Base-by-base conservation (phyloP, 768 basidiomycete genomes). In the Mrakia frigida region DNA sequence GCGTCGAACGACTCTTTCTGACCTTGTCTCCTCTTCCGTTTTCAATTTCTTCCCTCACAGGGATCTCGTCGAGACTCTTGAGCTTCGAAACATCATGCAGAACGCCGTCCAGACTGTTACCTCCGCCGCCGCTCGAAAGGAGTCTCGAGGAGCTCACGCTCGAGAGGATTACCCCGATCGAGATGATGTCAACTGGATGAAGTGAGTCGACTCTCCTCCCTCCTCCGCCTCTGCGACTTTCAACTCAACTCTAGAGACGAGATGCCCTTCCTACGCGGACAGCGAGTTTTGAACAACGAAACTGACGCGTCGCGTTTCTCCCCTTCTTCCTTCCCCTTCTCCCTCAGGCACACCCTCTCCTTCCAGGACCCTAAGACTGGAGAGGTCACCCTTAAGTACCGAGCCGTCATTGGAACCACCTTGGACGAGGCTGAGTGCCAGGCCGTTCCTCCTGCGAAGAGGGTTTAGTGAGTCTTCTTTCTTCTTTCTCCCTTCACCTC, bases 81-180 rank as follows among this genome's bases (percentile, higher is more conserved):
- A 99, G 84, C 90, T 98, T 56, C 91, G 95, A 83, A 99, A 98
- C 85, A 86, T 97, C 79, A 88, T 97, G 81, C 94, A 96, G 83
- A 92, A 91, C 82, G 97, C 97, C 77, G 88, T 94, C 77, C 96
- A 98, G 85, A 98, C 97, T 74, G 94, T 98, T 82, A 90, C 90
- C 16, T 90, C 92, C 68, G 84, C 85, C 76, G 84, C 84, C 74
- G 94, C 94, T 73, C 91, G 96, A 81, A 93, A 94, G 86, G 97
- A 98, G 83, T 96, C 94, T 65, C 93, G 97, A 83, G 97, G 97
- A 83, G 97, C 97, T 53, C 97, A 99, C 82, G 97, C 97, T 69
- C 93, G 97, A 80, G 97, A 98, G 85, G 97, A 99, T 84, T 98
- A 85, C 87, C 90, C 94, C n/a, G 95, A 99, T 89, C 94, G 97